phyloP scores from a whole-genome alignment of 2,329 filamentous ascomycete genomes.

The Paramyrothecium sp. region DNA sequence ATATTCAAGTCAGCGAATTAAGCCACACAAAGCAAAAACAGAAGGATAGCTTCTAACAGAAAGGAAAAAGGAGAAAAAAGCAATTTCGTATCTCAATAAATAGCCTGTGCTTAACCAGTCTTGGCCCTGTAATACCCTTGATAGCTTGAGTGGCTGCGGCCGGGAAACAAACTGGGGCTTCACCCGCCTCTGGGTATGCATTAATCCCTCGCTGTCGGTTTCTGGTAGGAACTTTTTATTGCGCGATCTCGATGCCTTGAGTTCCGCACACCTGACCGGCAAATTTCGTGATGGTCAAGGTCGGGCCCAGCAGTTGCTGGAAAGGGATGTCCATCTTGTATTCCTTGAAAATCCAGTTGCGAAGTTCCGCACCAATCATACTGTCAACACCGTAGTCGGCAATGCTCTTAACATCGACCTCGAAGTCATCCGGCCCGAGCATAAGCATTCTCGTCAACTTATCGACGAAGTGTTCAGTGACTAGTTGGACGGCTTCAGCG shows the following conservation, averaged over 20 bases:
- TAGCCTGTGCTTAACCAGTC: too few relatives aligned
- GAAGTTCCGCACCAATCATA: conserved; percentile 34
- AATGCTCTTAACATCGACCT: conserved; percentile 11
- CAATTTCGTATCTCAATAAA: too few relatives aligned
- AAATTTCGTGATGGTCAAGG: conserved; percentile 20
- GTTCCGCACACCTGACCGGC: conserved; percentile 4
- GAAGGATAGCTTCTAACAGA: too few relatives aligned
- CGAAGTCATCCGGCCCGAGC: conserved; percentile 11
- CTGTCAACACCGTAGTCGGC: conserved; percentile 31
- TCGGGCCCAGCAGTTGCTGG: conserved; percentile 31
- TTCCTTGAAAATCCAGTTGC: conserved; percentile 34
- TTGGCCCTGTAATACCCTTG: too few relatives aligned
- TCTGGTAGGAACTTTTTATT: too few relatives aligned
- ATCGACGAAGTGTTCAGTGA: conserved; percentile 11
- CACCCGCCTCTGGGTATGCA: too few relatives aligned
- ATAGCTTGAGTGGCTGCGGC: too few relatives aligned
- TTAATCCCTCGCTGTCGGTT: too few relatives aligned
- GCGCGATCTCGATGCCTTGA: not conserved
- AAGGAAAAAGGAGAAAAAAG: too few relatives aligned
- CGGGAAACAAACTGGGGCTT: too few relatives aligned
- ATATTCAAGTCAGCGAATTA: too few relatives aligned
- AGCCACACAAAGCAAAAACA: too few relatives aligned
- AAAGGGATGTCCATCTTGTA: conserved; percentile 35
- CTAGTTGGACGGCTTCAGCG: conserved; percentile 9
- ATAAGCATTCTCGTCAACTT: conserved; percentile 19